Evolutionary conservation across 495 filamentous ascomycete species (phyloP).

Genomic region (Penicillium cinerascens): DNA sequence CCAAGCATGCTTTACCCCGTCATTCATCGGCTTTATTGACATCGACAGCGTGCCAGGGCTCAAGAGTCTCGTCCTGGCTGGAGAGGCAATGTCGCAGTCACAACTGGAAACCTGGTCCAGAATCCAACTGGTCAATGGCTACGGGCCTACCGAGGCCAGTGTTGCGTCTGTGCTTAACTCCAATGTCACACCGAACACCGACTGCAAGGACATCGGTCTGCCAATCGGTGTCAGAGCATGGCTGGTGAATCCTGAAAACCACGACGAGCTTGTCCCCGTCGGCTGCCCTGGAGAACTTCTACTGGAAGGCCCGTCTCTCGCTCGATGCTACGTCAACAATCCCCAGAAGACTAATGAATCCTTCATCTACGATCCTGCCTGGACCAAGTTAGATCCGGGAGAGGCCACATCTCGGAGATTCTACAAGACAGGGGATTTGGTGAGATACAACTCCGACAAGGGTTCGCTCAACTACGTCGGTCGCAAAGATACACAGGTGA

Average conservation of each 20-base stretch:
- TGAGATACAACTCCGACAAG: conserved; percentile 55
- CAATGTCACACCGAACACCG: conserved; percentile 29
- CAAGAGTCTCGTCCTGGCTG: conserved; percentile 44
- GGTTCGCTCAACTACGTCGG: conserved; percentile 59
- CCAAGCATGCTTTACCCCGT: conserved; percentile 50
- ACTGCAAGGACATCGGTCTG: conserved; percentile 46
- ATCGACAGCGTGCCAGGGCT: conserved; percentile 45
- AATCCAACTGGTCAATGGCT: conserved; percentile 55
- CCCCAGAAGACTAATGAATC: conserved; percentile 39
- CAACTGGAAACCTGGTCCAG: conserved; percentile 52
- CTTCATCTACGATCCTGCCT: conserved; percentile 44
- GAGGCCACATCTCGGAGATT: conserved; percentile 41
- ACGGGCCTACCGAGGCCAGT: conserved; percentile 53
- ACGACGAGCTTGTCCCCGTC: conserved; percentile 46
- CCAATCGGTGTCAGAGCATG: conserved; percentile 40
- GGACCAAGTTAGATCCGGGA: conserved; percentile 24
- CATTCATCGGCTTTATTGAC: conserved; percentile 46
- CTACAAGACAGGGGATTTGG: conserved; percentile 68
- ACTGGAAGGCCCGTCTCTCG: conserved; percentile 48
- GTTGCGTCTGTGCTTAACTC: conserved; percentile 39
- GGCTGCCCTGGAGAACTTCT: conserved; percentile 49
- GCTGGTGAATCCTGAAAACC: conserved; percentile 44
- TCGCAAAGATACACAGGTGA: conserved; percentile 64
- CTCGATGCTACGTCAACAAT: conserved; percentile 45
- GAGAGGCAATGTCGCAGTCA: conserved; percentile 54